Conservation (phyloP, 371 early-diverging fungal species). For the Circinella umbellata region DNA sequence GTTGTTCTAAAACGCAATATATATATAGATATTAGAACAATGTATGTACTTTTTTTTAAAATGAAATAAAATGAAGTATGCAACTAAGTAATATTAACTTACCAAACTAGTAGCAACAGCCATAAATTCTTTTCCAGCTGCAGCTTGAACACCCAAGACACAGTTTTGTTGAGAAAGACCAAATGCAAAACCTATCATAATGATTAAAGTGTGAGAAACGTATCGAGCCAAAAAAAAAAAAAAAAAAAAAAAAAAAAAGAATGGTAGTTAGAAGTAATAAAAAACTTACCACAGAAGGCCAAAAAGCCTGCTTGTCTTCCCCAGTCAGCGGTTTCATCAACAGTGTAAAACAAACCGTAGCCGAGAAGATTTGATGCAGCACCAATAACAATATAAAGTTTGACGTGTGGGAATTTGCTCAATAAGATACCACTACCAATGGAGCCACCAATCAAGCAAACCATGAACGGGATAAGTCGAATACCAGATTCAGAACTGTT, state of each 20-base stretch:
- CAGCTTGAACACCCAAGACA: slow-evolving; percentile 61
- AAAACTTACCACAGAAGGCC: slow-evolving; percentile 31
- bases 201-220: not conserved
- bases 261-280: no score
- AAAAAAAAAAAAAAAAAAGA: not conserved
- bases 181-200: slow-evolving; percentile 43
- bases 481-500: slow-evolving; percentile 42
- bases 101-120: slow-evolving; percentile 67
- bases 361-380: slow-evolving; percentile 40
- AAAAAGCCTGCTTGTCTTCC: slow-evolving; percentile 50
- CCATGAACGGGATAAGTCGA: slow-evolving; percentile 51
- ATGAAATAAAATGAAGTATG: no score
- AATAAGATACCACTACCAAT: slow-evolving; percentile 37
- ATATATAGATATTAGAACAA: not conserved
- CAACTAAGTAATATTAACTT: not conserved
- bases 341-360: slow-evolving; percentile 45
- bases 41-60: no score
- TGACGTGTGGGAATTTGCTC: slow-evolving; percentile 30
- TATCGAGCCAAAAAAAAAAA: not conserved
- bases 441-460: slow-evolving; percentile 42
- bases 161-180: slow-evolving; percentile 69
- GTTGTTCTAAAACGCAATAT: slow-evolving; percentile 18
- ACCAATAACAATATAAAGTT: slow-evolving; percentile 35
- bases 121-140: slow-evolving; percentile 56
- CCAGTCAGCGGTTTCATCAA: slow-evolving; percentile 36